phyloP scores from a whole-genome alignment of 768 basidiomycete species.

The Jaapia argillacea region DNA sequence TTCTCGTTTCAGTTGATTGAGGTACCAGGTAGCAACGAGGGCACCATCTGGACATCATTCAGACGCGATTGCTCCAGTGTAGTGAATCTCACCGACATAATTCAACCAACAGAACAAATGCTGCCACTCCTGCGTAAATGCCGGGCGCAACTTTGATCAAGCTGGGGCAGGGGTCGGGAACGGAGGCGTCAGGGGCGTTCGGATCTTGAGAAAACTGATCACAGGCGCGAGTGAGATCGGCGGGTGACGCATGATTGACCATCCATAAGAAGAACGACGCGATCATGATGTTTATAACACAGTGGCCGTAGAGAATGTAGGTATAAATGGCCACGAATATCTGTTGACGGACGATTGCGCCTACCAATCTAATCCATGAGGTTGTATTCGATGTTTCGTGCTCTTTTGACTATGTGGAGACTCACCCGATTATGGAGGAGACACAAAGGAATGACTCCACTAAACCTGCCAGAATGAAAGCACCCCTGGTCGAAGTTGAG shows the following conservation, averaged over 20 bases:
- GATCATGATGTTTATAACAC: slow-evolving; percentile 42
- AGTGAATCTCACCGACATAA: not conserved
- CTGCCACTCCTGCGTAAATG: not conserved
- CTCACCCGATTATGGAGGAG: slow-evolving; percentile 48
- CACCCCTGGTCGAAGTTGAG: slow-evolving; percentile 24
- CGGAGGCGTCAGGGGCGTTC: too few species aligned
- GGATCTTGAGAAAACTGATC: too few species aligned
- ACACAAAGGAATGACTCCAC: slow-evolving; percentile 44
- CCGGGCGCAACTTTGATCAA: not conserved
- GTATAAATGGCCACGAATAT: slow-evolving; percentile 45
- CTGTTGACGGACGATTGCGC: slow-evolving; percentile 54
- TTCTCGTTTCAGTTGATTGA: slow-evolving; percentile 8
- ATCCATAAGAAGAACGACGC: slow-evolving; percentile 41
- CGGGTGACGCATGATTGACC: slow-evolving; percentile 34
- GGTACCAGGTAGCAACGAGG: slow-evolving; percentile 13
- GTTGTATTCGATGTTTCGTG: too few species aligned
- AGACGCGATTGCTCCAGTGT: too few species aligned
- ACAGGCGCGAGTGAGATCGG: slow-evolving; percentile 28
- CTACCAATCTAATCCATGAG: slow-evolving; percentile 37
- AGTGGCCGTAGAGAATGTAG: slow-evolving; percentile 47
- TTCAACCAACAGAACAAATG: not conserved
- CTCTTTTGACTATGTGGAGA: slow-evolving; percentile 1
- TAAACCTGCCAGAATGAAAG: slow-evolving; percentile 39
- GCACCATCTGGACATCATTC: slow-evolving; percentile 13
- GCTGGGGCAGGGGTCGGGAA: not conserved